Conservation (phyloP, 371 early-diverging fungal genomes). For the Circinella minor region DNA sequence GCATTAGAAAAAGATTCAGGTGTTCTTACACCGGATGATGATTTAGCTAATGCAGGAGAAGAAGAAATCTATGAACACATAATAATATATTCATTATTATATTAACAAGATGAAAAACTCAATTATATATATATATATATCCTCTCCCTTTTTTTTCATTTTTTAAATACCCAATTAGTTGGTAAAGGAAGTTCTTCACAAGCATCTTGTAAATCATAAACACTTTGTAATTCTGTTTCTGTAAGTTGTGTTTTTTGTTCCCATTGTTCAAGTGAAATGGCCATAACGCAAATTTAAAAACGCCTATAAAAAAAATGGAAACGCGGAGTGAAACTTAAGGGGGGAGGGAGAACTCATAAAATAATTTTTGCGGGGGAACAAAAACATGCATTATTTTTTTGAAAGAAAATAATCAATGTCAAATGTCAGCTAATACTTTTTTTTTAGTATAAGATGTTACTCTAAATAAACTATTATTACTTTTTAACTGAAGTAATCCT, state of each 20-base stretch:
- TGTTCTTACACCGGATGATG: constrained; percentile 43
- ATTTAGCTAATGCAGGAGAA: constrained; percentile 33
- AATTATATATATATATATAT: no score
- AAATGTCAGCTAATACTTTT: no score
- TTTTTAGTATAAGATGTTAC: no score
- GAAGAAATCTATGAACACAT: constrained; percentile 28
- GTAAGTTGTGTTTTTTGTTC: constrained; percentile 65
- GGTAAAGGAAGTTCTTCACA: constrained; percentile 76
- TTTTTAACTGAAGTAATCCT: no score
- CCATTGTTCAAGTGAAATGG: constrained; percentile 69
- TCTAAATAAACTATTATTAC: no score
- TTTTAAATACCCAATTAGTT: constrained; percentile 41
- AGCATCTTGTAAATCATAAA: constrained; percentile 68
- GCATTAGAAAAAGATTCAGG: constrained; percentile 26
- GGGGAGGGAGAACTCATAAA: no score
- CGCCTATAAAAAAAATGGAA: no score
- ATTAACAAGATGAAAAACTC: constrained; percentile 6
- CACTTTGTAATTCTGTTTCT: constrained; percentile 63
- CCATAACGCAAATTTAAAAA: constrained; percentile 20
- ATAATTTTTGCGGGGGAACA: no score
- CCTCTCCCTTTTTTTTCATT: background rate
- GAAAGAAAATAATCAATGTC: no score
- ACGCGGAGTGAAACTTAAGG: no score
- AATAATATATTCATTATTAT: background rate
- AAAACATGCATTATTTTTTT: no score